Percentiles rank a stretch among this genome's conserved stretches.
Conservation (phyloP, 495 filamentous ascomycete genomes). For the Viridothelium virens region DNA sequence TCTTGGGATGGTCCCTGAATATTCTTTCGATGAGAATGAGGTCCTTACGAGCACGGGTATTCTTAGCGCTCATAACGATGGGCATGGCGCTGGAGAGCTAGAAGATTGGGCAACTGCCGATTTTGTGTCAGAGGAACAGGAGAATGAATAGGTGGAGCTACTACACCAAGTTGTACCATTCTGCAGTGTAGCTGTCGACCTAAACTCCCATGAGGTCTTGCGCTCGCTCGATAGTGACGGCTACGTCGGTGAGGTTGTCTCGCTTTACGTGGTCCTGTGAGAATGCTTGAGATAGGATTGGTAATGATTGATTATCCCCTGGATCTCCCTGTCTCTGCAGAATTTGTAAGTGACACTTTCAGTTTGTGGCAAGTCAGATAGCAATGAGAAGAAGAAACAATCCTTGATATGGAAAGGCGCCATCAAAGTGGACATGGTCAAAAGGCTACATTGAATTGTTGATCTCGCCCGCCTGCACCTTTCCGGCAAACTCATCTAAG, state of each 20-base stretch:
- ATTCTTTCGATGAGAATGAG: not conserved
- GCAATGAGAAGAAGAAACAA: not conserved
- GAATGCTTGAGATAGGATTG: not conserved
- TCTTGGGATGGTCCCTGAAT: not conserved
- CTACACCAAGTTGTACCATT: not conserved
- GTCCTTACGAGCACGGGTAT: conserved; percentile 13
- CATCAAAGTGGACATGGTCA: too few relatives aligned
- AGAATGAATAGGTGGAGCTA: not conserved
- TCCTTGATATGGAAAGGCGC: not conserved
- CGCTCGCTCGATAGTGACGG: not conserved
- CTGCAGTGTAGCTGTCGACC: not conserved
- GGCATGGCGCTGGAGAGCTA: not conserved
- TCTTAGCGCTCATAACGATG: not conserved
- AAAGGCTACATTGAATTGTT: too few relatives aligned
- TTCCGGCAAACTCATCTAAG: not conserved
- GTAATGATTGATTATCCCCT: not conserved
- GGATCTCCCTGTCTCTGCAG: too few relatives aligned
- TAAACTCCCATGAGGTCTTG: not conserved
- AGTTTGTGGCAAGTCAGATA: not conserved
- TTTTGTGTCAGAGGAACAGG: not conserved
- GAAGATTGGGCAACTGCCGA: conserved; percentile 11
- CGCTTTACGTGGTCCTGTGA: not conserved
- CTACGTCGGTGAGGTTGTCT: not conserved
- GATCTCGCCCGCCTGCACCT: too few relatives aligned
- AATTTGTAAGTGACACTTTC: not conserved